These are phyloP conservation scores for Hemisphaericaspora subhashii DNA, from an alignment of 1,139 yeast genomes.

Conservation along the genomic window DNA sequence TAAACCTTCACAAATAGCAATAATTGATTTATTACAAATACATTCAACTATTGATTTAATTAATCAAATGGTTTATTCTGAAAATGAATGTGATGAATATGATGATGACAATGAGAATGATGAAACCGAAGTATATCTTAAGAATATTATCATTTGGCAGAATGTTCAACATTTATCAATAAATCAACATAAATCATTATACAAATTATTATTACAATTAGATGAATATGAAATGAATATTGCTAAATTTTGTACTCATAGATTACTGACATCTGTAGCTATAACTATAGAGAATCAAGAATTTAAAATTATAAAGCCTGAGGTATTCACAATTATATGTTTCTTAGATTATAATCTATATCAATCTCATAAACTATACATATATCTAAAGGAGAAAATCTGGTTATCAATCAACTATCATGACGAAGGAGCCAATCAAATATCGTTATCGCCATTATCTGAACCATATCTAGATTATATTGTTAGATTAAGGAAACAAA, in stretches of 20 bases:
- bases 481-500: conserved; percentile 9
- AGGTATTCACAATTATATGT: conserved; percentile 26
- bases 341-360: conserved; percentile 20
- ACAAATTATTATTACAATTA: conserved; percentile 29
- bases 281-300: conserved; percentile 13
- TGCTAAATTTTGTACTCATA: conserved; percentile 6
- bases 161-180: conserved; percentile 21
- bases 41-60: conserved; percentile 13
- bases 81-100: too few relatives aligned
- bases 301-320: conserved; percentile 20
- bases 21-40: conserved; percentile 19
- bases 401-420: conserved; percentile 33
- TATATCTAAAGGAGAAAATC: conserved; percentile 37
- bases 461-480: conserved; percentile 10
- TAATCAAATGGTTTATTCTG: conserved; percentile 10
- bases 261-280: conserved; percentile 5
- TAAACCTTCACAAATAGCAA: conserved; percentile 14
- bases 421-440: not conserved
- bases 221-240: conserved; percentile 30
- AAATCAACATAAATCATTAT: conserved; percentile 25
- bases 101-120: conserved; percentile 1
- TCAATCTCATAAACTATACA: conserved; percentile 22
- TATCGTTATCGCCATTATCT: conserved; percentile 6
- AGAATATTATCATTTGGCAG: conserved; percentile 25
- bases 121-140: conserved; percentile 10